Base-by-base conservation (phyloP, 768 basidiomycete genomes). In the Suillus subaureus region DNA sequence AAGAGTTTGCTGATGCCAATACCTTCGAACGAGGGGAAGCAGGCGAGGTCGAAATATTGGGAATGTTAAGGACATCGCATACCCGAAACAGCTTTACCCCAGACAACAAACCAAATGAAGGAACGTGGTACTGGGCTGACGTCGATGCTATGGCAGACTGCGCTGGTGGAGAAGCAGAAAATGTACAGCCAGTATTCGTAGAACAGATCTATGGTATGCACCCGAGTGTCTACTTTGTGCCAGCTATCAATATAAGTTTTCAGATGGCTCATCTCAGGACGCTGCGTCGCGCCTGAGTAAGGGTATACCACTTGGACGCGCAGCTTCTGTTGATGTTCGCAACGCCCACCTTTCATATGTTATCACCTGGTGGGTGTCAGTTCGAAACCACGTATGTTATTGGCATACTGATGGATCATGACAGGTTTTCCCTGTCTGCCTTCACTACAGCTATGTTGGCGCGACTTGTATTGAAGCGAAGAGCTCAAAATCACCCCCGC, bases 301-400 rank as follows among this genome's bases (percentile, higher is more conserved):
- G 66, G 97, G 96, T 16, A 82, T 91, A 55, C 97, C 97, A 3
- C 80, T 99, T 55, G 97, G 97, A 49, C 87, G 94, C 60, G 77
- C 89, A 28, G 86, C 94, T 4, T 86, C 87, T 2, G 88, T 98
- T 31, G 94, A 98, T 71, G 79, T 99, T 54, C 85, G 97, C 57
- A 99, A 99, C 77, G 87, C 94, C 43, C 97, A 99, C 79, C 83
- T 93, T 8, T 96, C 94, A 13, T 99, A 99, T 78, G 94, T 97
- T 5, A 85, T 92, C 16, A 99, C 96, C 13, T 99, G 97, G 97
- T 96, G 73, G 42, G 84, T 73, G 42, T 64, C 42, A 45, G 6
- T 64, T 55, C 62, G 39, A 61, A 1, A 16, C 28, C 47, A 16
- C 54, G 39, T 40, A 52, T 52, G 51, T 49, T 66, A 28, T 63